Conservation (phyloP, 441 rosid genomes). For the Manihot esculenta region DNA sequence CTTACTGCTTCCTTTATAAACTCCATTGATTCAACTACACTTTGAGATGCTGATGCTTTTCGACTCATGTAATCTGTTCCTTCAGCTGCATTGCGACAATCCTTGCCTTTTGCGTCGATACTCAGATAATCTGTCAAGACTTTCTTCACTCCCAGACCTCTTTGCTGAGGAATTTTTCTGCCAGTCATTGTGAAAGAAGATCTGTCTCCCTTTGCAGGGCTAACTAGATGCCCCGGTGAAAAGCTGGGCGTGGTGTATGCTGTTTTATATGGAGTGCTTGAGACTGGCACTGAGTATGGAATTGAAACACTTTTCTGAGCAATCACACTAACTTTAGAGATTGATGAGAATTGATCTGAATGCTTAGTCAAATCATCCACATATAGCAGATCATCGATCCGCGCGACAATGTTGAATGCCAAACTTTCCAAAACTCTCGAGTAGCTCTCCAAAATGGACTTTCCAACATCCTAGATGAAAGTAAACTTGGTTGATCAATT, state of each 20-base stretch:
- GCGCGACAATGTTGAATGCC: conserved; percentile 87
- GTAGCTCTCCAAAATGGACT: conserved; percentile 93
- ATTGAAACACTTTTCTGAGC: conserved; percentile 47
- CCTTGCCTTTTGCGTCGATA: conserved; percentile 44
- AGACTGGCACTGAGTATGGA: conserved; percentile 48
- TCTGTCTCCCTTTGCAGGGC: conserved; percentile 55
- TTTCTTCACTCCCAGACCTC: conserved; percentile 62
- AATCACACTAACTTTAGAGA: conserved; percentile 51
- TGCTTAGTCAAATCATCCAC: conserved; percentile 84
- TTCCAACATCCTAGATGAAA: conserved; percentile 79
- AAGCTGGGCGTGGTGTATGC: conserved; percentile 68
- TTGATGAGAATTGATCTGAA: conserved; percentile 54
- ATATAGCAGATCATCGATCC: conserved; percentile 86
- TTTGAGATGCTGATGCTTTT: conserved; percentile 37
- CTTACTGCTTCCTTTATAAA: conserved; percentile 17
- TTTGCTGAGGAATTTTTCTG: conserved; percentile 52
- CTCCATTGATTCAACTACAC: conserved; percentile 26
- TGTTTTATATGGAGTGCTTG: conserved; percentile 56
- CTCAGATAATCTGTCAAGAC: conserved; percentile 69
- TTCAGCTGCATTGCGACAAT: conserved; percentile 27
- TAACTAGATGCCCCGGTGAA: conserved; percentile 50
- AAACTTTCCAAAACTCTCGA: conserved; percentile 94
- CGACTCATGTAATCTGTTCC: conserved; percentile 23
- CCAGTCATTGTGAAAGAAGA: conserved; percentile 43
- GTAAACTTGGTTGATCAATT: conserved; percentile 2